These are phyloP conservation scores for Apiosordaria backusii DNA, from an alignment of 495 filamentous ascomycete genomes.

Conservation along the genomic window DNA sequence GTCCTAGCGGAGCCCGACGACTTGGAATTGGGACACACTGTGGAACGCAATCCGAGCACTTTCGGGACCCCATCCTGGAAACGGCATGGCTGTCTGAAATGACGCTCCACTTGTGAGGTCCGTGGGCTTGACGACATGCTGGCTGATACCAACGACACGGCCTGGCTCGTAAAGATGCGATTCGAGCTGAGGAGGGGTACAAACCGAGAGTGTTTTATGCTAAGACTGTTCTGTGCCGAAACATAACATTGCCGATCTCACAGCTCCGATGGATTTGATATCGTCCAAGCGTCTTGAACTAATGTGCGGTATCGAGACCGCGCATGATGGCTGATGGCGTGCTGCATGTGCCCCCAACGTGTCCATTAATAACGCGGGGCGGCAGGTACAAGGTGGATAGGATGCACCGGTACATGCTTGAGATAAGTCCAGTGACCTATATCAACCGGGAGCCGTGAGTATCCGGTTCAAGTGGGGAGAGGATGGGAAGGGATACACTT, in stretches of 20 bases:
- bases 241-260: too few species aligned
- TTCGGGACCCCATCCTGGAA: too few species aligned
- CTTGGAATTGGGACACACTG: not conserved
- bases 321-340: not conserved
- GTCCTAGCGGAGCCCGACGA: not conserved
- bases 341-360: not conserved
- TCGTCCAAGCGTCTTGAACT: too few species aligned
- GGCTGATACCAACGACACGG: not conserved
- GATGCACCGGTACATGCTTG: not conserved
- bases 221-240: too few species aligned
- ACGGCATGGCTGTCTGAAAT: too few species aligned
- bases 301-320: too few species aligned
- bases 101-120: not conserved
- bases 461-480: not conserved
- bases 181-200: not conserved
- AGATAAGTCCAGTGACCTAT: not conserved
- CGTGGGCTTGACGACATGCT: not conserved
- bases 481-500: not conserved
- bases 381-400: too few species aligned
- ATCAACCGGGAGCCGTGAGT: not conserved
- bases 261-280: too few species aligned
- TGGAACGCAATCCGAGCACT: too few species aligned
- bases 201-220: too few species aligned
- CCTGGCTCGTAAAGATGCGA: not conserved
- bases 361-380: too few species aligned